Base-by-base conservation (phyloP, 352 stramenopile genomes). In the Globisporangium paroecandrum region DNA sequence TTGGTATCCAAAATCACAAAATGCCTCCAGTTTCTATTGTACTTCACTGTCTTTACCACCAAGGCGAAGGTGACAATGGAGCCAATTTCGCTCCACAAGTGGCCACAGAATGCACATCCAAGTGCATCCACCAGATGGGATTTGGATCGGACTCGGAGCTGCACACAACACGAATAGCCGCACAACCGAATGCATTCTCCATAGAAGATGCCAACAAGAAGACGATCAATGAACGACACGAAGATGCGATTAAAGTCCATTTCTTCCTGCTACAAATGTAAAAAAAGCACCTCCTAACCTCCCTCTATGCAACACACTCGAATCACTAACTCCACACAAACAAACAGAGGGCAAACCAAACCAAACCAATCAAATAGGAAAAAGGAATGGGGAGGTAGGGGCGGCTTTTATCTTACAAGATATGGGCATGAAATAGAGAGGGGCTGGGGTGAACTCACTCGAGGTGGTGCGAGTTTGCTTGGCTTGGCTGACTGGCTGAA, bases 361-460 rank as follows among this genome's bases (percentile, higher is more conserved):
- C 36, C 36, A 43, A 43, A 41, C 34, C 34, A 41, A 43, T 43
- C 10, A 69, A 71, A 59, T 29, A 20, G 41, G 68, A 54, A 49
- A 69, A 53, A 41, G 38, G 43, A 69, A 71, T 20, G 43, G 27
- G 59, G 49, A 24, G 58, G 27, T 59, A 27, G 25, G 64, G 58
- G 36, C 13, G 64, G 64, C 51, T 64, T 74, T 68, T 80, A 77
- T 77, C 71, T 74, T 80, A 77, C 74, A 80, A 77, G 70, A 75
- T 70, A 72, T 54, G 66, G 59, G 59, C 59, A 65, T 65, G 59
- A 65, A 65, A 65, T 65, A 65, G 59, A 64, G 60, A 76, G 15
- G 47, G 9, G 38, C 3, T 15, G 38, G 38, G 38, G 38, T 20
- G n/a, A n/a, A 54, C 47, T 54, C 47, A 2, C 54, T 41, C 27